Base-by-base conservation (phyloP, 441 rosid genomes). In the Mallotus japonicus region DNA sequence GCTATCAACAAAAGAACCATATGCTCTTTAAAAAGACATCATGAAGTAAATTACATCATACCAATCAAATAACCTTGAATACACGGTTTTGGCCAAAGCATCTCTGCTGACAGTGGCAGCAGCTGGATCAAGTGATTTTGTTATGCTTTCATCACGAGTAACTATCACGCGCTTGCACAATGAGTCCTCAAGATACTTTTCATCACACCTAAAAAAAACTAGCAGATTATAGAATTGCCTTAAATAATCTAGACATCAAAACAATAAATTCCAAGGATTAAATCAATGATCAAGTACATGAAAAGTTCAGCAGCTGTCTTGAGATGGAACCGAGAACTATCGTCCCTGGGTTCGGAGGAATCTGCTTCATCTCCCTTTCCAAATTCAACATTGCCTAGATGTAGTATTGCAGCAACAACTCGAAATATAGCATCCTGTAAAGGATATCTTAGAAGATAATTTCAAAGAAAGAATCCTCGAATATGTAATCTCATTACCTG, bases 61-160 rank as follows among this genome's bases (percentile, higher is more conserved):
- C 99, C 99, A 95, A 83, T 95, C 99, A 83, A 95, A 95, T 77
- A 95, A 85, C 76, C 90, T 90, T n/a, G 99, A 88, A 81, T 95
- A 95, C 57, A 91, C 98, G 69, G 77, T 87, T 84, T 91, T 95
- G 44, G 99, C 98, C 73, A 95, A 85, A 75, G 97, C 96, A 90
- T 95, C 99, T 80, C 99, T 90, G 79, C 81, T 90, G 76, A 89
- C 53, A 75, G 92, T 81, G 76, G 98, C 99, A 78, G 95, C 73
- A 50, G 78, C 87, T 4, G 99, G 94, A 84, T 93, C 97, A 74
- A 92, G 95, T 44, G 87, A 76, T 82, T 93, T 95, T 72, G 92
- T 93, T 74, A 95, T 95, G 85, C 86, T 87, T 83, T 95, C 99
- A 85, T 84, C 99, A 73, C 97, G 97, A 67, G 99, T 95, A 74